phyloP scores from a whole-genome alignment of 73 alveolate genomes.

The Paramecium primaurelia region DNA sequence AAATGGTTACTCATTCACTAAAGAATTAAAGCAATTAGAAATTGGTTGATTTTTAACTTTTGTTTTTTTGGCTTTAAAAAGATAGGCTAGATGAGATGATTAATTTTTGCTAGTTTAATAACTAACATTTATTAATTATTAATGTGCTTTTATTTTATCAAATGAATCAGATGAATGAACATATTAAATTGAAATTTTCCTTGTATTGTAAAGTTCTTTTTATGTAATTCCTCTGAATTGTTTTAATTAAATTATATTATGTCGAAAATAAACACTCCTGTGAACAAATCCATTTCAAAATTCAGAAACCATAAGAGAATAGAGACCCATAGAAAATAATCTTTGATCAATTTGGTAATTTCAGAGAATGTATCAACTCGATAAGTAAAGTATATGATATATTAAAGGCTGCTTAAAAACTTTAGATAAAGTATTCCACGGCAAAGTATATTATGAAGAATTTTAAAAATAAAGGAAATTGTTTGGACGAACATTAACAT shows the following conservation, averaged over 20 bases:
- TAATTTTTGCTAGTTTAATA: neutral
- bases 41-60: neutral
- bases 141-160: neutral
- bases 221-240: neutral
- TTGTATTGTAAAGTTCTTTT: neutral
- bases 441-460: slow-evolving; percentile 39
- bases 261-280: neutral
- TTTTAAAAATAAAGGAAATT: neutral
- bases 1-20: neutral
- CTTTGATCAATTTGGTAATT: neutral
- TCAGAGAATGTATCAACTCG: neutral
- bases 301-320: neutral
- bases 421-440: neutral
- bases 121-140: neutral
- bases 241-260: neutral
- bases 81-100: neutral
- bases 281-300: neutral
- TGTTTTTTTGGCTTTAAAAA: neutral
- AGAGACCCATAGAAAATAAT: neutral
- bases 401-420: slow-evolving; percentile 26
- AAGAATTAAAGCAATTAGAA: neutral
- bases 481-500: neutral
- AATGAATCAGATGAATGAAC: neutral
- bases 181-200: neutral
- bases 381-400: neutral